Evolutionary conservation across 345 rosid species (phyloP).

Genomic region (Linum lewisii): DNA sequence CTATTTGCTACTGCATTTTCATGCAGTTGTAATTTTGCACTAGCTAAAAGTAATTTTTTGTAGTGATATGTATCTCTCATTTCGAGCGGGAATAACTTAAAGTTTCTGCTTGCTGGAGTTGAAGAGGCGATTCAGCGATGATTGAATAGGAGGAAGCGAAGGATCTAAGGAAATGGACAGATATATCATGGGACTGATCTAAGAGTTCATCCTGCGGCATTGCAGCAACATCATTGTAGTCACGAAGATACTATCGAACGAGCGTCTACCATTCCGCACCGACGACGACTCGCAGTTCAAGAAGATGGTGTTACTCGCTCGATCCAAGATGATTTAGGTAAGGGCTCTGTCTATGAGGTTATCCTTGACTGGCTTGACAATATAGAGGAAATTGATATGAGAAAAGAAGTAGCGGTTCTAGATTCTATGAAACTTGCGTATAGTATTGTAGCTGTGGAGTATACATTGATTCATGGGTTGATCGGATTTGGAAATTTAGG

Average conservation of each 20-base stretch:
- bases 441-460: neutral
- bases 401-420: neutral
- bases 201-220: neutral
- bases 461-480: neutral
- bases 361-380: neutral
- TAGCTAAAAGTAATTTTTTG: too few species aligned
- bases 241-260: neutral
- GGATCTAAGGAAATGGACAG: neutral
- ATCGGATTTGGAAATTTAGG: neutral
- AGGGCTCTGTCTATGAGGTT: neutral
- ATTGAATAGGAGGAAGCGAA: neutral
- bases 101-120: too few species aligned
- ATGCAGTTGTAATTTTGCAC: too few species aligned
- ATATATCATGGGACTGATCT: neutral
- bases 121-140: too few species aligned
- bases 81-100: too few species aligned
- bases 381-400: neutral
- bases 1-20: too few species aligned
- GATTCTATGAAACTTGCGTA: neutral
- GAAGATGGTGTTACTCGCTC: neutral
- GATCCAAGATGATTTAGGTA: neutral
- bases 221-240: neutral
- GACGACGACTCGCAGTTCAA: neutral
- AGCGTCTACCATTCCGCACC: neutral
- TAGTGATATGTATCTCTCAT: too few species aligned